Base-by-base conservation (phyloP, 768 basidiomycete genomes). In the Boletellus ananiceps region DNA sequence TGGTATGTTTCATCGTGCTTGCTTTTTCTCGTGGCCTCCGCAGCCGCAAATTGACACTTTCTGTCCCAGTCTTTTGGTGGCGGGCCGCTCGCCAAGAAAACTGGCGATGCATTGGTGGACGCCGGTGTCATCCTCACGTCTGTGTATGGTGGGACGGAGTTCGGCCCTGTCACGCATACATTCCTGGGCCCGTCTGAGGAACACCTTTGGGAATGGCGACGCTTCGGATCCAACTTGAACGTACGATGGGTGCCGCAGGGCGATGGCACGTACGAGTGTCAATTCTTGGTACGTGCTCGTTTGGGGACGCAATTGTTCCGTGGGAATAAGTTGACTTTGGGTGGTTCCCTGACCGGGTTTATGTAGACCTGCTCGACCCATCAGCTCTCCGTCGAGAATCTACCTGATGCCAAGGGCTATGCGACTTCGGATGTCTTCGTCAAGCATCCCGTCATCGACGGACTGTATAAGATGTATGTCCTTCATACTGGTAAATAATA, bases 341-440 rank as follows among this genome's bases (percentile, higher is more conserved):
- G 23, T 48, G 9, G 33, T 37, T 13, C 4, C 4, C 18, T 19
- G 39, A 6, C 8, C 16, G 16, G 6, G 27, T 40, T 21, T 21
- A 15, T 38, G 14, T 18, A 72, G 71, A 57, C 57, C 11, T 58
- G 44, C 21, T 53, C 64, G 5, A 67, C 41, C 4, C 64, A 69
- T 48, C 55, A 57, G 13, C 51, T 62, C 0, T 57, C 64, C 3
- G 56, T 69, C 3, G 65, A 69, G 23, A 75, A 75, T 41, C 21
- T 74, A 5, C 51, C 56, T 3, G 68, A 78, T 32, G 60, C 63
- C 5, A 60, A 55, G 36, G 76, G 76, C 12, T 77, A 76, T 41
- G 70, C 70, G 2, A 76, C 70, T 11, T 70, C 68, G 3, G 77
- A 78, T 59, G 55, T 75, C 7, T 75, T 72, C 51, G 47, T 69